Evolutionary conservation across 148 eudicot genomes (phyloP).

Genomic region (Spergularia marina): DNA sequence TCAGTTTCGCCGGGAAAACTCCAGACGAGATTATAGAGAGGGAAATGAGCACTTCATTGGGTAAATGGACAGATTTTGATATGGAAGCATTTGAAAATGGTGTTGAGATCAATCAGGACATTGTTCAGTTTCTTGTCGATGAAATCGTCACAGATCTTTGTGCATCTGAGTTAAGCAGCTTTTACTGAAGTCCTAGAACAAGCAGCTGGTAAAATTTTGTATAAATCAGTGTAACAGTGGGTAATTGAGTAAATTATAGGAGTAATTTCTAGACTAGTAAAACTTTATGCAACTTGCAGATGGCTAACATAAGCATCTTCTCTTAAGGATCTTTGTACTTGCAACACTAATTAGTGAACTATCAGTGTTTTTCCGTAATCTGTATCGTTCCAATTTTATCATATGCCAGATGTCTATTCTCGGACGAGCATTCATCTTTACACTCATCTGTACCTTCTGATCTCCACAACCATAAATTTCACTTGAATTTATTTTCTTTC

Average conservation of each 20-base stretch:
- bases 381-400: not conserved
- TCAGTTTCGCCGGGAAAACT: constrained; percentile 37
- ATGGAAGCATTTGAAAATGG: constrained; percentile 62
- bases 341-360: not conserved
- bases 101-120: constrained; percentile 40
- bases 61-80: constrained; percentile 74
- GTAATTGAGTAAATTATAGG: constrained; percentile 16
- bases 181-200: constrained; percentile 5
- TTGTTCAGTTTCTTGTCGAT: constrained; percentile 62
- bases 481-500: not conserved
- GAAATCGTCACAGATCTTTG: constrained; percentile 67
- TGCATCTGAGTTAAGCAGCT: constrained; percentile 15
- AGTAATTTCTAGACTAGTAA: constrained; percentile 13
- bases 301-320: constrained; percentile 11
- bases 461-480: not conserved
- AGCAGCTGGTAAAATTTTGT: constrained; percentile 29
- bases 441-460: not conserved
- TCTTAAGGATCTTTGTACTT: not conserved
- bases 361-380: not conserved
- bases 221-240: constrained; percentile 30
- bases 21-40: constrained; percentile 58
- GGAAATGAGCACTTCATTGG: constrained; percentile 67
- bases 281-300: constrained; percentile 9
- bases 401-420: no score
- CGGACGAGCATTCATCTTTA: no score